A percentile compares a stretch with the other conserved stretches of the same genome.
These are phyloP conservation scores for Microdochium trichocladiopsis DNA, from an alignment of 2,329 filamentous ascomycete genomes.

Conservation along the genomic window DNA sequence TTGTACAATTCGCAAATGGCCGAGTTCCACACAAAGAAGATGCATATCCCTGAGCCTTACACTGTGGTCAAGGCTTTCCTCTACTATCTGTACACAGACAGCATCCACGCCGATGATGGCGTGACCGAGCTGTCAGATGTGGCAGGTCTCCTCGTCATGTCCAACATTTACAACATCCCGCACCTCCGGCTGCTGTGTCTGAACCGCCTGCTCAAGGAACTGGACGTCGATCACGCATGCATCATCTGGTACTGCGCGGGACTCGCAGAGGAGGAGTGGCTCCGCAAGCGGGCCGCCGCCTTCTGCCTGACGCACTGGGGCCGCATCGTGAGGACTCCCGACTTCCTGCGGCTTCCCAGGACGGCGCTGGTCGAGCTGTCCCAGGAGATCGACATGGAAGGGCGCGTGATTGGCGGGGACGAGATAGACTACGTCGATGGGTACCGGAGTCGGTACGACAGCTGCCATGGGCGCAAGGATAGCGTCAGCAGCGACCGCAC, in stretches of 20 bases:
- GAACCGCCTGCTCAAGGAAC: slow-evolving; percentile 79
- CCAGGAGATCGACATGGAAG: slow-evolving; percentile 88
- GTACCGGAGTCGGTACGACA: slow-evolving; percentile 38
- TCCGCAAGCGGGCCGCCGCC: slow-evolving; percentile 76
- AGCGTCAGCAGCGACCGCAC: slow-evolving; percentile 54
- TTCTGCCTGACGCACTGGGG: slow-evolving; percentile 96
- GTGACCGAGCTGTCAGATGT: slow-evolving; percentile 78
- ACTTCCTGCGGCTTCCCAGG: slow-evolving; percentile 75
- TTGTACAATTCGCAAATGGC: slow-evolving; percentile 93
- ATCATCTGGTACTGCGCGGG: slow-evolving; percentile 94
- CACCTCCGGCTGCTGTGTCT: slow-evolving; percentile 87
- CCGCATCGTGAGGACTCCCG: slow-evolving; percentile 80
- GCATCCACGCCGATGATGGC: slow-evolving; percentile 67
- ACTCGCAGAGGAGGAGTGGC: slow-evolving; percentile 86
- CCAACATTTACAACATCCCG: slow-evolving; percentile 95
- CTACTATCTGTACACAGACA: slow-evolving; percentile 95
- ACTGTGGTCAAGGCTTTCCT: slow-evolving; percentile 90
- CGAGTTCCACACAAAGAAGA: slow-evolving; percentile 92
- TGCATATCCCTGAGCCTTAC: slow-evolving; percentile 97
- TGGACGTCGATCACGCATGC: slow-evolving; percentile 91
- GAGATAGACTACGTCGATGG: slow-evolving; percentile 60
- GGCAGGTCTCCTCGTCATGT: slow-evolving; percentile 92
- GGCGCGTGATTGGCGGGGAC: slow-evolving; percentile 82
- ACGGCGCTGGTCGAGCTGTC: slow-evolving; percentile 81
- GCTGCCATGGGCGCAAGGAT: slow-evolving; percentile 40